Evolutionary conservation across 257 asterid genomes (phyloP).

Genomic region (Solanum medicagineum): DNA sequence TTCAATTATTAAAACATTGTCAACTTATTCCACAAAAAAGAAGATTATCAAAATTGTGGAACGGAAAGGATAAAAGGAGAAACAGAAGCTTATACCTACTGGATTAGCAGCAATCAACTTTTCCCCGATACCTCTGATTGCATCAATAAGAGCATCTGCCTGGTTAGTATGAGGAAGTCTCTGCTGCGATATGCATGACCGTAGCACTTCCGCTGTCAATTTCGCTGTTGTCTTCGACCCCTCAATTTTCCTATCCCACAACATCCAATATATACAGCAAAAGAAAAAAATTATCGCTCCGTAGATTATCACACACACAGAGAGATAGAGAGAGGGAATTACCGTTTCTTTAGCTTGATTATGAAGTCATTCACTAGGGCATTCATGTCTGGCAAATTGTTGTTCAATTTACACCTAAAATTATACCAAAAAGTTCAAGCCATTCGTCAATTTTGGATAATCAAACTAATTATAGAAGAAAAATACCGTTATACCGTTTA

Average conservation of each 20-base stretch:
- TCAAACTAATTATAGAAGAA: background rate
- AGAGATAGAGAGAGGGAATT: background rate
- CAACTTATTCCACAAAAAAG: background rate
- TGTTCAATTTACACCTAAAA: background rate
- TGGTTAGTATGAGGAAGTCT: constrained; percentile 71
- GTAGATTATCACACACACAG: background rate
- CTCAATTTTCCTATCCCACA: constrained; percentile 61
- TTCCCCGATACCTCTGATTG: constrained; percentile 75
- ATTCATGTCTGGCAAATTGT: constrained; percentile 57
- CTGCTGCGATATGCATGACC: constrained; percentile 91
- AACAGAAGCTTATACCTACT: constrained; percentile 38
- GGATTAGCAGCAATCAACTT: constrained; percentile 79
- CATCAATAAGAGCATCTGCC: constrained; percentile 79
- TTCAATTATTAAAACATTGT: background rate
- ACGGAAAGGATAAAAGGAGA: background rate
- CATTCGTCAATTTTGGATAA: background rate
- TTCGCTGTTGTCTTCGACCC: constrained; percentile 95
- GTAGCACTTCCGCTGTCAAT: constrained; percentile 79
- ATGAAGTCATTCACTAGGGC: constrained; percentile 68
- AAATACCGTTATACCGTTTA: background rate
- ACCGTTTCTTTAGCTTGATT: constrained; percentile 81
- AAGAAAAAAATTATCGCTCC: background rate
- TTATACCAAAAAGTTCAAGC: background rate
- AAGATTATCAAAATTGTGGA: background rate
- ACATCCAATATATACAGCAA: background rate